Evolutionary conservation across 257 asterid species (phyloP).

Genomic region (Vinca minor): DNA sequence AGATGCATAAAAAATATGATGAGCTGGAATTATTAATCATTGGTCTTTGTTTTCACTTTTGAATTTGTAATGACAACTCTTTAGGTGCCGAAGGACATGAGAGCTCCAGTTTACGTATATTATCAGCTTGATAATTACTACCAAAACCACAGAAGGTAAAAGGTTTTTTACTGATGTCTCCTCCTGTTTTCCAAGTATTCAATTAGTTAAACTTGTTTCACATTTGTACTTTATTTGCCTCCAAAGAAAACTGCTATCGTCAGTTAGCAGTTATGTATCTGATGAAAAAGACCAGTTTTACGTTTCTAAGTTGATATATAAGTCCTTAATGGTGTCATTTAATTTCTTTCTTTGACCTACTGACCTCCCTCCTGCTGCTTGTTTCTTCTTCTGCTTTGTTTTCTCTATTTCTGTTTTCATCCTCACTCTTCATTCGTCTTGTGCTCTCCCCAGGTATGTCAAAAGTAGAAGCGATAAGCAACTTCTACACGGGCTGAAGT

Average conservation of each 20-base stretch:
- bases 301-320: background rate
- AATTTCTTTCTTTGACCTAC: background rate
- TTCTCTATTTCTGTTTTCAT: background rate
- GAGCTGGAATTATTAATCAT: background rate
- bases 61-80: slow-evolving; percentile 12
- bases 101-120: slow-evolving; percentile 62
- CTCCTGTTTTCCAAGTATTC: background rate
- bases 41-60: slow-evolving; percentile 1
- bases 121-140: slow-evolving; percentile 80
- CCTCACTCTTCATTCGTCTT: background rate
- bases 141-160: slow-evolving; percentile 74
- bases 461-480: slow-evolving; percentile 70
- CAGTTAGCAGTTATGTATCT: background rate
- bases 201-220: background rate
- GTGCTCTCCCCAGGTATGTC: slow-evolving; percentile 40
- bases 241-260: background rate
- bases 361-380: too few relatives aligned
- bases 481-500: slow-evolving; percentile 44
- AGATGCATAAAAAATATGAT: background rate
- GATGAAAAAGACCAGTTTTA: background rate
- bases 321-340: background rate
- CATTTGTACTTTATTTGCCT: too few relatives aligned
- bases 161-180: background rate
- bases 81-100: slow-evolving; percentile 56
- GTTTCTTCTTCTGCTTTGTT: background rate